phyloP scores from a whole-genome alignment of 2,329 filamentous ascomycete species.

The Venturia carpophila region DNA sequence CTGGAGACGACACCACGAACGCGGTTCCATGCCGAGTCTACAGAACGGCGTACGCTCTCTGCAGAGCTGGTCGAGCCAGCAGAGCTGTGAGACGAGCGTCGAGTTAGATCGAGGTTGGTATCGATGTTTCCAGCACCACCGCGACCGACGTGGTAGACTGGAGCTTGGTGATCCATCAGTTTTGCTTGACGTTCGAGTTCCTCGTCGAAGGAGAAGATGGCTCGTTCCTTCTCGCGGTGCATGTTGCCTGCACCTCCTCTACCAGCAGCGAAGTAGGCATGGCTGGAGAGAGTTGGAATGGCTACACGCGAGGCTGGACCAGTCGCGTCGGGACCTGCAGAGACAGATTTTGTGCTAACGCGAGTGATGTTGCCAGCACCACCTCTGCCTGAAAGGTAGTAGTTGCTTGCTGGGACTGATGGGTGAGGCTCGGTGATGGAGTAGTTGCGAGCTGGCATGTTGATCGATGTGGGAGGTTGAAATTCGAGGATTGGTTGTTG shows the following conservation, averaged over 20 bases:
- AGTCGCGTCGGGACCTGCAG: conserved; percentile 37
- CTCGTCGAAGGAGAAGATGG: conserved; percentile 62
- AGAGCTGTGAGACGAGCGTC: conserved; percentile 14
- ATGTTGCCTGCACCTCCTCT: conserved; percentile 62
- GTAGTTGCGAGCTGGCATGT: conserved; percentile 32
- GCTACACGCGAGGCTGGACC: conserved; percentile 43
- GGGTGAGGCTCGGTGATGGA: conserved; percentile 56
- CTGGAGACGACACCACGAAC: conserved; percentile 27
- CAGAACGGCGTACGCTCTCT: conserved; percentile 27
- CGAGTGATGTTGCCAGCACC: conserved; percentile 52
- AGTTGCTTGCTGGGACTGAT: conserved; percentile 44
- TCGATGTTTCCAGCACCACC: conserved; percentile 52
- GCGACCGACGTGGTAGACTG: conserved; percentile 56
- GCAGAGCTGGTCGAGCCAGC: conserved; percentile 11
- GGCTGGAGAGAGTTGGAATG: conserved; percentile 39
- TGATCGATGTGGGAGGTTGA: conserved; percentile 12
- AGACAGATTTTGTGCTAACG: conserved; percentile 47
- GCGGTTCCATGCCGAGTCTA: conserved; percentile 32
- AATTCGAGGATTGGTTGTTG: not conserved
- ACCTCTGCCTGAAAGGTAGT: conserved; percentile 48
- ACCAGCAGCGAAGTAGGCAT: conserved; percentile 54
- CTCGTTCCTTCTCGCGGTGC: conserved; percentile 44
- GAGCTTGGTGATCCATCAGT: conserved; percentile 47
- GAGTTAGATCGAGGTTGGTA: conserved; percentile 31
- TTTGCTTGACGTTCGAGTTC: conserved; percentile 52